Base-by-base conservation (phyloP, 2,329 filamentous ascomycete genomes). In the Trichoderma cornu-damae region DNA sequence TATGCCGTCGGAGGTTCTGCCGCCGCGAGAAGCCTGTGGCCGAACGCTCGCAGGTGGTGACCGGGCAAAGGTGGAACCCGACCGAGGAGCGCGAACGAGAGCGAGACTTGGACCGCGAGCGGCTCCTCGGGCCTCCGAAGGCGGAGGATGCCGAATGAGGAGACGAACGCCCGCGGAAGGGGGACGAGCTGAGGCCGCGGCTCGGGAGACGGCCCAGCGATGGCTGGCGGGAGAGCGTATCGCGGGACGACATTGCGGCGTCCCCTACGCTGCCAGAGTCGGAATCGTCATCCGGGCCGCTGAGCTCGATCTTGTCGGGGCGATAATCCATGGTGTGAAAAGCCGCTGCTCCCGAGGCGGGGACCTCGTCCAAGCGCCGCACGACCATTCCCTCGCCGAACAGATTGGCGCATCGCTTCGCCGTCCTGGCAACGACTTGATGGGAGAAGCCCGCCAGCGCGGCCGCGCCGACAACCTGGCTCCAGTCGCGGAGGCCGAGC, bases 391-490 rank as follows among this genome's bases (percentile, higher is more conserved):
- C 75, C 70, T 94, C 82, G 0, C 79, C 81, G 64, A 96, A 96
- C 0, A 96, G 74, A 44, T 81, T 75, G 2, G 87, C 83, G 66
- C 92, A 97, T 48, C 93, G 81, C 66, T 85, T 78, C 2, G 87
- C 81, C 0, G 90, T 82, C 28, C 89, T 82, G 52, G 84, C 80
- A 11, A 96, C 72, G 1, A 85, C 87, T 1, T 75, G 70, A 0
- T 77, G 70, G 1, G 87, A 75, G 71, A 91, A 92, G 0, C 88
- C 90, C 2, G 82, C 82, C 49, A 95, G 73, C 0, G 89, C 81
- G 2, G 93, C 93, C 1, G 90, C 79, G 0, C 89, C 89, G 26
- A 96, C 73, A 1, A 96, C 81, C 63, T 96, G 89, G 63, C 85
- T 88, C 93, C 93, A 97, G 72, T 95, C 88, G 20, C 88, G 81